Conservation (phyloP, 192 early-diverging fungal genomes). For the Coemansia sp. region DNA sequence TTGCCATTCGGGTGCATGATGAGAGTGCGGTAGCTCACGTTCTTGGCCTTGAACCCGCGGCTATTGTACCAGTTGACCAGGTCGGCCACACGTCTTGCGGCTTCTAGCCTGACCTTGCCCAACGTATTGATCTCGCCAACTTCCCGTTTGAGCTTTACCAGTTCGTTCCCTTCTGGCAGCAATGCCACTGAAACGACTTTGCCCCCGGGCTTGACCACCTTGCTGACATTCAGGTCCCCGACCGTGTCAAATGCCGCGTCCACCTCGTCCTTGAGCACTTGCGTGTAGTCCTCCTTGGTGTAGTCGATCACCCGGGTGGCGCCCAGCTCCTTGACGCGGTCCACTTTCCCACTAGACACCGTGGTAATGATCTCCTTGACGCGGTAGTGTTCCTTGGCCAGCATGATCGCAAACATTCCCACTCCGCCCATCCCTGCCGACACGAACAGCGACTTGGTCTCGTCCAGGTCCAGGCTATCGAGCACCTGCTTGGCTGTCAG, state of each 20-base stretch:
- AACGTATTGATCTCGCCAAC: constrained; percentile 10
- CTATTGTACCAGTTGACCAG: constrained; percentile 15
- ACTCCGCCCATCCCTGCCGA: constrained; percentile 59
- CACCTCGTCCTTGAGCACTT: constrained; percentile 22
- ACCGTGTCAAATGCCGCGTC: constrained; percentile 50
- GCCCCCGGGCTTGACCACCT: constrained; percentile 22
- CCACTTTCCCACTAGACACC: constrained; percentile 47
- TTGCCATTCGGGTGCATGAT: constrained; percentile 28
- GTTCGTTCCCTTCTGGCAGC: constrained; percentile 22
- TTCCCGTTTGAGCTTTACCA: background rate
- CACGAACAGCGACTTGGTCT: constrained; percentile 44
- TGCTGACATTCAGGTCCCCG: constrained; percentile 30
- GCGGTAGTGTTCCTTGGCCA: constrained; percentile 48
- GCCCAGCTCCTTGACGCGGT: constrained; percentile 45
- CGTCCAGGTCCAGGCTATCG: constrained; percentile 19
- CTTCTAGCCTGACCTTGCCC: constrained; percentile 9
- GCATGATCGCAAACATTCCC: constrained; percentile 52
- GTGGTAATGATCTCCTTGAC: constrained; percentile 54
- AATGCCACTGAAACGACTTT: constrained; percentile 30
- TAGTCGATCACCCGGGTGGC: constrained; percentile 57
- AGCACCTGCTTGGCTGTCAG: constrained; percentile 56
- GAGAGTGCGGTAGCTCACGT: constrained; percentile 17
- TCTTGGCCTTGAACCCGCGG: constrained; percentile 25
- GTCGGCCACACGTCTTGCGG: constrained; percentile 5
- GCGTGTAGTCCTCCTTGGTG: constrained; percentile 25